Percentiles rank a stretch among this genome's conserved stretches.
Conservation (phyloP, 2,329 filamentous ascomycete species). For the Colletotrichum cereale region DNA sequence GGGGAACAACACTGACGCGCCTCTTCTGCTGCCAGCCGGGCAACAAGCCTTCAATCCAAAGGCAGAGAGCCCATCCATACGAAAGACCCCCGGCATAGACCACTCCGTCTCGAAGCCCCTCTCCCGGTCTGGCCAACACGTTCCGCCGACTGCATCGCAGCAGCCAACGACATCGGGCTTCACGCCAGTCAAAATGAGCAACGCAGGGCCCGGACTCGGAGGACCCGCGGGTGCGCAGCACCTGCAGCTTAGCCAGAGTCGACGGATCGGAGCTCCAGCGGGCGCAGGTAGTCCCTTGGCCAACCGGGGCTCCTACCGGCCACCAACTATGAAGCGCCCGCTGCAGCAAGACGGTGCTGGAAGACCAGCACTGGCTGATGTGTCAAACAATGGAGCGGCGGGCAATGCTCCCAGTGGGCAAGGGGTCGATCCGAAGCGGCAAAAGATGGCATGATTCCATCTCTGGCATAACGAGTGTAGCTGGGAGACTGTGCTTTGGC, state of each 20-base stretch:
- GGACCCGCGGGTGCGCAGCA: conserved; percentile 57
- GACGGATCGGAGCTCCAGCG: conserved; percentile 71
- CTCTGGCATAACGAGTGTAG: too few relatives aligned
- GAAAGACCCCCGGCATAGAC: conserved; percentile 89
- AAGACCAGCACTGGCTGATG: conserved; percentile 63
- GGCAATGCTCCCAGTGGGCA: conserved; percentile 42
- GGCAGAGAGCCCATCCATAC: conserved; percentile 84
- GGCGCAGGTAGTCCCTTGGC: conserved; percentile 67
- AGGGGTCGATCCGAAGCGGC: conserved; percentile 64
- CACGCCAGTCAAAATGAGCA: conserved; percentile 34
- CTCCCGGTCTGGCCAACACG: conserved; percentile 66
- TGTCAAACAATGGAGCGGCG: conserved; percentile 59
- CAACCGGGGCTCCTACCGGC: conserved; percentile 70
- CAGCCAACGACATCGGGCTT: conserved; percentile 39
- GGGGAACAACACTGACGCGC: conserved; percentile 55
- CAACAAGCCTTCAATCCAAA: conserved; percentile 78
- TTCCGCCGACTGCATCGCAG: conserved; percentile 54
- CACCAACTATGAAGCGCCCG: conserved; percentile 63
- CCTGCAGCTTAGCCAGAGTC: conserved; percentile 64
- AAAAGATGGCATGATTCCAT: conserved; percentile 55
- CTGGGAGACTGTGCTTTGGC: background rate
- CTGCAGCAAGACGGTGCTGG: conserved; percentile 44
- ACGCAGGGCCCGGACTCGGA: conserved; percentile 5
- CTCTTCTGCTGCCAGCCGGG: conserved; percentile 54
- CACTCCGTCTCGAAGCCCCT: conserved; percentile 83